Percentiles rank a stretch among this genome's conserved stretches.
Conservation (phyloP, 2,329 filamentous ascomycete genomes). For the Grosmannia clavigera region DNA sequence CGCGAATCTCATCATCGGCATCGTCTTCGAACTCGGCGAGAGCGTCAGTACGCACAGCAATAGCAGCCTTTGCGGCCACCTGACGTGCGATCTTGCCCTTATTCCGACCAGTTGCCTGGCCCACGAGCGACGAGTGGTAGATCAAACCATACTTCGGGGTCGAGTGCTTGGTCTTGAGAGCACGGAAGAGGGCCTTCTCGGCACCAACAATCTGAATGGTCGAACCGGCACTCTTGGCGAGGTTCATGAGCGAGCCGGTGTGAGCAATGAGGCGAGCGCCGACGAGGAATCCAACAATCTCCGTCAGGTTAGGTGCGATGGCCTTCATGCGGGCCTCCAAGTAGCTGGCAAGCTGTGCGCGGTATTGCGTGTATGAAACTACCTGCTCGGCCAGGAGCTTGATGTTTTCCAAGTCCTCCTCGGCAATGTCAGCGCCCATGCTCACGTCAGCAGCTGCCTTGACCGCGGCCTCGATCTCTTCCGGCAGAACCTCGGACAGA, state of each 20-base stretch:
- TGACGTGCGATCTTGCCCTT: constrained; percentile 99
- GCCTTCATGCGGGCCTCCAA: constrained; percentile 89
- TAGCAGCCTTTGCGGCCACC: constrained; percentile 82
- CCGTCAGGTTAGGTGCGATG: constrained; percentile 90
- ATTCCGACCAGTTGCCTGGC: constrained; percentile 93
- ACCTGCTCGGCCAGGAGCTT: constrained; percentile 86
- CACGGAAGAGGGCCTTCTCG: constrained; percentile 96
- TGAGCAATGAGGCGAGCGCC: constrained; percentile 92
- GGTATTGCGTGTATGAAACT: constrained; percentile 81
- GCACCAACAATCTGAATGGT: constrained; percentile 97
- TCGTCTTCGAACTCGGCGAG: constrained; percentile 66
- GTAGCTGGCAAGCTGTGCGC: constrained; percentile 77
- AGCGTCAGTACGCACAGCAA: constrained; percentile 88
- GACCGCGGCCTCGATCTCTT: constrained; percentile 84
- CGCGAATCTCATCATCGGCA: constrained; percentile 78
- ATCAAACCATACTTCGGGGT: constrained; percentile 97
- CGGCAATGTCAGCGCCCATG: constrained; percentile 96
- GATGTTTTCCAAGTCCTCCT: constrained; percentile 88
- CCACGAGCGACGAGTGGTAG: constrained; percentile 86
- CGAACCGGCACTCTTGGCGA: constrained; percentile 88
- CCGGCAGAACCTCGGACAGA: constrained; percentile 80
- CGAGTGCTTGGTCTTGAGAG: constrained; percentile 97
- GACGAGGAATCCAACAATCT: constrained; percentile 84
- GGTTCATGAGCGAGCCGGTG: constrained; percentile 82
- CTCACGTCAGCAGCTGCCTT: constrained; percentile 93